These are phyloP conservation scores for Fusarium sp. DNA, from an alignment of 2,329 filamentous ascomycete genomes.

Conservation along the genomic window DNA sequence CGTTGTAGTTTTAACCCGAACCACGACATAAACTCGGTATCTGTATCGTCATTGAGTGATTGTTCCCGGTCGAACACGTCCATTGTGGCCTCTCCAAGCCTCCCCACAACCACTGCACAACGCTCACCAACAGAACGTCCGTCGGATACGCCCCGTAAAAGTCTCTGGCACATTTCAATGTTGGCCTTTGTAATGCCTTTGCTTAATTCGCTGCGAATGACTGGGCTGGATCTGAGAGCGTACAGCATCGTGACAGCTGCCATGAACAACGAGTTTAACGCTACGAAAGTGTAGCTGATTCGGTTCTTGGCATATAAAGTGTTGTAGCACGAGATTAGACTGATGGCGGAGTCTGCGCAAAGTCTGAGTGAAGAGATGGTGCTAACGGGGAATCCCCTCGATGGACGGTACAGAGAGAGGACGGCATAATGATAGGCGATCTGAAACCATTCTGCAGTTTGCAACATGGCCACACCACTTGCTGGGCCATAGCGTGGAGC, in stretches of 20 bases:
- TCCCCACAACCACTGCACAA: background rate
- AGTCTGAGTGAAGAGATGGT: background rate
- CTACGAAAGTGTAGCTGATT: no score
- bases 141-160: background rate
- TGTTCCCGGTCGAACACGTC: background rate
- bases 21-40: background rate
- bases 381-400: background rate
- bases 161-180: background rate
- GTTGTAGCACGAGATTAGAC: no score
- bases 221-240: background rate
- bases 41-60: background rate
- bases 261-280: background rate
- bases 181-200: background rate
- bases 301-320: no score
- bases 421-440: background rate
- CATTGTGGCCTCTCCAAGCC: background rate
- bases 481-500: background rate
- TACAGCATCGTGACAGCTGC: background rate
- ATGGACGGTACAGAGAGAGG: background rate
- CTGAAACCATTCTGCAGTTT: background rate
- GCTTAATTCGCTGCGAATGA: background rate
- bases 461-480: background rate
- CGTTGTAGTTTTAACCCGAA: background rate
- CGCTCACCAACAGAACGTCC: background rate
- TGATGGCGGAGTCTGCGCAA: no score